Conservation (phyloP, 768 basidiomycete species). For the Psilocybe azurescens region DNA sequence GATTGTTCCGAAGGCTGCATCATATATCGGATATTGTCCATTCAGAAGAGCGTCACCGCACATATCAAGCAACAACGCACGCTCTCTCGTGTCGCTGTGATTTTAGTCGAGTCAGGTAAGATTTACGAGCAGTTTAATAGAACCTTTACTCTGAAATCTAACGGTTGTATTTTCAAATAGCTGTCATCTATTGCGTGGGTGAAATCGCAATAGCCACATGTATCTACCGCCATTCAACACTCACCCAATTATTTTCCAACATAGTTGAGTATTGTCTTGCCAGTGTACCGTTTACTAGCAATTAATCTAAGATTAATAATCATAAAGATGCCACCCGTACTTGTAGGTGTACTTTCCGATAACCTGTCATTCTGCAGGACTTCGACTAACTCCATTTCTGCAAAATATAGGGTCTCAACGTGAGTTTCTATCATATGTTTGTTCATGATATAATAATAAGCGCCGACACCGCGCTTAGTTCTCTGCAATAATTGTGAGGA, state of each 20-base stretch:
- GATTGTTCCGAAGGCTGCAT: background rate
- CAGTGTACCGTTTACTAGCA: background rate
- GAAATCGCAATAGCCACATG: background rate
- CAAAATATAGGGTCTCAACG: background rate
- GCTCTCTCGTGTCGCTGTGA: too few relatives aligned
- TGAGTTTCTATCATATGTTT: background rate
- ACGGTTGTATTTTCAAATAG: background rate
- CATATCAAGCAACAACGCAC: too few relatives aligned
- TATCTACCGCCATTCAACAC: background rate
- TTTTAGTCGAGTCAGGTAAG: too few relatives aligned
- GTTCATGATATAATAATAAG: background rate
- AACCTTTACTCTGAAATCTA: background rate
- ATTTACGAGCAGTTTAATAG: too few relatives aligned
- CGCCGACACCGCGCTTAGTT: background rate
- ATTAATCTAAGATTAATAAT: background rate
- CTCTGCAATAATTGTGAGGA: background rate
- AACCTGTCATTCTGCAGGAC: background rate
- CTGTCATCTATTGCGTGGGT: background rate
- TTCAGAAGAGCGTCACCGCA: background rate
- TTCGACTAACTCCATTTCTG: background rate
- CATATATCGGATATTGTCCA: background rate
- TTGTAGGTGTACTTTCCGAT: background rate
- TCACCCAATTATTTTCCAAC: background rate
- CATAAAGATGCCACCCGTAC: background rate
- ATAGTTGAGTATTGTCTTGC: background rate